Evolutionary conservation across 352 stramenopile genomes (phyloP).

Genomic region (Pythium apleroticum): DNA sequence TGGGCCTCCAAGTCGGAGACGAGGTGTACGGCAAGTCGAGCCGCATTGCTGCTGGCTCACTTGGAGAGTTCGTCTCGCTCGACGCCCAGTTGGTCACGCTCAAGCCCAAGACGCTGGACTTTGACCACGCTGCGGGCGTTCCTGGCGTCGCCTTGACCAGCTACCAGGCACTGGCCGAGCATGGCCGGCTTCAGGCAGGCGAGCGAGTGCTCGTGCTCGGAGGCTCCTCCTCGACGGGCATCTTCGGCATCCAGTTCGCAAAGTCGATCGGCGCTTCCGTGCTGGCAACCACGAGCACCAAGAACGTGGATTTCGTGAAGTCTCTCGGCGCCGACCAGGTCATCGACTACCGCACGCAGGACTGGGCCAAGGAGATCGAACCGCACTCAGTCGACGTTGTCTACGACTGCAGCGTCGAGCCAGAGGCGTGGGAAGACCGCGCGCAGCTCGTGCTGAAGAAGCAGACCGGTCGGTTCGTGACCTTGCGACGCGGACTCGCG

Average conservation of each 20-base stretch:
- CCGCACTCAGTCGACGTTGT: slow-evolving; percentile 22
- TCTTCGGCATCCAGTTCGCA: slow-evolving; percentile 29
- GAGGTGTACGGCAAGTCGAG: slow-evolving; percentile 22
- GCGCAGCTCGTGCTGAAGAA: slow-evolving; percentile 41
- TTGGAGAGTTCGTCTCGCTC: slow-evolving; percentile 43
- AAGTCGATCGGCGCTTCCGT: slow-evolving; percentile 9
- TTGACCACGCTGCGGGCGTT: slow-evolving; percentile 34
- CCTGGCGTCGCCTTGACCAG: slow-evolving; percentile 31
- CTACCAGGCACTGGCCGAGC: slow-evolving; percentile 33
- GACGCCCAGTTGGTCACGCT: slow-evolving; percentile 29
- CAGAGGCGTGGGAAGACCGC: slow-evolving; percentile 31
- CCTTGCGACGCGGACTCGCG: slow-evolving; percentile 24
- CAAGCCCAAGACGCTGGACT: slow-evolving; percentile 40
- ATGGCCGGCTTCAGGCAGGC: slow-evolving; percentile 16
- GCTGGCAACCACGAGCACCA: slow-evolving; percentile 32
- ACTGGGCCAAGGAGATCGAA: slow-evolving; percentile 33
- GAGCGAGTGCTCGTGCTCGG: slow-evolving; percentile 33
- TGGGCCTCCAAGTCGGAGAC: slow-evolving; percentile 11
- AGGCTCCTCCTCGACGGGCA: slow-evolving; percentile 34
- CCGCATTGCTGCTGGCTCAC: slow-evolving; percentile 8
- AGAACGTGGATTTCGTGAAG: slow-evolving; percentile 34
- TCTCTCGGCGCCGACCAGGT: slow-evolving; percentile 39
- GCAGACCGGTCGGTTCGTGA: slow-evolving; percentile 39
- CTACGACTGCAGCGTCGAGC: slow-evolving; percentile 27
- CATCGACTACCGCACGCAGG: slow-evolving; percentile 42